Conservation (phyloP, 2,329 filamentous ascomycete species). For the Geosmithia putterillii region DNA sequence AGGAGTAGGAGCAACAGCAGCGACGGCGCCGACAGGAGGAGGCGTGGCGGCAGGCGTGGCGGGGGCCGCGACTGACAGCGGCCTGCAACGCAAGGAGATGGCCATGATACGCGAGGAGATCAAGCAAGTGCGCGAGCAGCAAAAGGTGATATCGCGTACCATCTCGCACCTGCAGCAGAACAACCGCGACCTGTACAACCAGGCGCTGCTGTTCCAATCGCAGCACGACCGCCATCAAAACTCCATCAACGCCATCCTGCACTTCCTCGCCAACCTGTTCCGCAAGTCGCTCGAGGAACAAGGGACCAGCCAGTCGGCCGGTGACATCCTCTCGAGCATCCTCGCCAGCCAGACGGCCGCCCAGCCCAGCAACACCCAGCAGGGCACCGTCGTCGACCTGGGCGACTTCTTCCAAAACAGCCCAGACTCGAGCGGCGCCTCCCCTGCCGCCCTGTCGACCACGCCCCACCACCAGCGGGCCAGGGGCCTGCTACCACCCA, state of each 20-base stretch:
- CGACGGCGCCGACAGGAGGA: neutral
- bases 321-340: conserved; percentile 70
- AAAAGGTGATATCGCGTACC: conserved; percentile 72
- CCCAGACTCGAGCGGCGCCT: conserved; percentile 22
- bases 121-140: conserved; percentile 70
- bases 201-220: conserved; percentile 79
- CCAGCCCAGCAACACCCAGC: conserved; percentile 19
- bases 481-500: conserved; percentile 42
- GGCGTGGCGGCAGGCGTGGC: neutral
- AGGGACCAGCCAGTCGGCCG: conserved; percentile 60
- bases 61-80: conserved; percentile 18
- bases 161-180: conserved; percentile 73
- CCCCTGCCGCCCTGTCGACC: conserved; percentile 5
- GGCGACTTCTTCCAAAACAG: conserved; percentile 44
- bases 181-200: conserved; percentile 77
- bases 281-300: conserved; percentile 85
- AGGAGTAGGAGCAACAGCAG: neutral
- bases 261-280: conserved; percentile 93
- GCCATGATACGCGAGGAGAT: conserved; percentile 68
- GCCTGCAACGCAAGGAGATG: conserved; percentile 59
- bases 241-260: conserved; percentile 97
- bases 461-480: conserved; percentile 27
- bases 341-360: conserved; percentile 45
- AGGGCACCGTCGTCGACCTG: conserved; percentile 48
- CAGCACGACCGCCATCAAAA: conserved; percentile 96